Percentiles rank a stretch among this genome's conserved stretches.
Evolutionary conservation across 164 flowering plant genomes (phyloP).

Genomic region (Macadamia integrifolia): DNA sequence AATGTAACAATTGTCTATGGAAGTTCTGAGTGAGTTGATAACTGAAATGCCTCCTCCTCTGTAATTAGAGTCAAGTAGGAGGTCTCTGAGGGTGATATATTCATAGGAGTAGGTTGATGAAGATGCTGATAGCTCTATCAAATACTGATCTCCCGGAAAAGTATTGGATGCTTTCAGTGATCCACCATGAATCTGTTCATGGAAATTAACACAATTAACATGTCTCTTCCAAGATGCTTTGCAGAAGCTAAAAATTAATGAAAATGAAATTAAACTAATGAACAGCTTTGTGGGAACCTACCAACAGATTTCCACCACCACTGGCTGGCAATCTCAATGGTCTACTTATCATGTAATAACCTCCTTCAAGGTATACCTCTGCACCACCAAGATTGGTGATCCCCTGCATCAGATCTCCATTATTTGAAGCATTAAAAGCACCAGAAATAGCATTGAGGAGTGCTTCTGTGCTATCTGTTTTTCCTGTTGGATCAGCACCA

Average conservation of each 20-base stretch:
- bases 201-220: too few relatives aligned
- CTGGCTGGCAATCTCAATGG: slow-evolving; percentile 61
- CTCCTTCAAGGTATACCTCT: slow-evolving; percentile 66
- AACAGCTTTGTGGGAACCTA: slow-evolving; percentile 15
- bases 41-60: slow-evolving; percentile 69
- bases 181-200: too few relatives aligned
- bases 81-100: slow-evolving; percentile 57
- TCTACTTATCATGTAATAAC: slow-evolving; percentile 57
- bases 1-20: slow-evolving; percentile 82
- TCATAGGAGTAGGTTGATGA: slow-evolving; percentile 36
- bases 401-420: slow-evolving; percentile 45
- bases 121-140: slow-evolving; percentile 50
- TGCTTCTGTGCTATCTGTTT: slow-evolving; percentile 73
- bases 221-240: too few relatives aligned
- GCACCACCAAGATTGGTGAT: slow-evolving; percentile 82
- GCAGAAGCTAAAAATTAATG: too few relatives aligned
- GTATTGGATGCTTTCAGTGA: too few relatives aligned
- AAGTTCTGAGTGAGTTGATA: slow-evolving; percentile 53
- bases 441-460: slow-evolving; percentile 54
- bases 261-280: too few relatives aligned
- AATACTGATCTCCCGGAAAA: slow-evolving; percentile 15
- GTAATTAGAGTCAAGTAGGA: slow-evolving; percentile 61
- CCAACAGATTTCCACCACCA: slow-evolving; percentile 73
- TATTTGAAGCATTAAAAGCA: slow-evolving; percentile 32
- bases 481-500: slow-evolving; percentile 90